phyloP scores from a whole-genome alignment of 176 grass and related monocot genomes.

The Neostapfia colusana region DNA sequence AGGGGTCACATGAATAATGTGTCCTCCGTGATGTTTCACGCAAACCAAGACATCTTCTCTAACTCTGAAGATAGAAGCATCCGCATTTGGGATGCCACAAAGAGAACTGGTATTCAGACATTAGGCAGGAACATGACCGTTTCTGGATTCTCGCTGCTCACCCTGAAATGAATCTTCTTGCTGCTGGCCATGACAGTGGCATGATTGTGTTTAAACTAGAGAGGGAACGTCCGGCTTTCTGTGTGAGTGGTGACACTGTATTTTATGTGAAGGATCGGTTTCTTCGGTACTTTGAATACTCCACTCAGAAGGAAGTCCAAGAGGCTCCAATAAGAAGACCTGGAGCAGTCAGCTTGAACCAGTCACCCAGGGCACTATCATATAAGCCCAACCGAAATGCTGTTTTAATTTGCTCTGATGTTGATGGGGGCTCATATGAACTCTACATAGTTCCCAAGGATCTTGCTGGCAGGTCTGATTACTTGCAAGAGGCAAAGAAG shows the following conservation, averaged over 20 bases:
- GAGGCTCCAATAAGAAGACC: constrained; percentile 87
- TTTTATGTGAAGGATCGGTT: constrained; percentile 95
- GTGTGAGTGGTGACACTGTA: constrained; percentile 72
- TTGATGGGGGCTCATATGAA: constrained; percentile 89
- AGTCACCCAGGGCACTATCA: constrained; percentile 72
- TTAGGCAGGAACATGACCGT: constrained; percentile 87
- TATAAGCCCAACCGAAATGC: constrained; percentile 98
- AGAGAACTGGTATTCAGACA: constrained; percentile 81
- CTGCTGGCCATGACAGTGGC: constrained; percentile 92
- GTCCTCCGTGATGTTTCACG: constrained; percentile 92
- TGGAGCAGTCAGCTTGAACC: constrained; percentile 85
- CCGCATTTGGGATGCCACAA: constrained; percentile 93
- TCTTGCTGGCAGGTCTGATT: constrained; percentile 66
- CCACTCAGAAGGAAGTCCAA: constrained; percentile 81
- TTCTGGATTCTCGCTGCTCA: constrained; percentile 95
- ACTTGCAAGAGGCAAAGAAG: constrained; percentile 88
- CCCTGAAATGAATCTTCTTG: constrained; percentile 94
- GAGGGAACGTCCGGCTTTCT: not conserved
- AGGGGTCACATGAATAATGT: constrained; percentile 98
- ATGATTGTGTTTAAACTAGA: constrained; percentile 83
- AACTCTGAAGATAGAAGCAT: constrained; percentile 99
- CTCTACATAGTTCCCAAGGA: constrained; percentile 90
- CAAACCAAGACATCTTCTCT: constrained; percentile 90
- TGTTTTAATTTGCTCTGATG: constrained; percentile 90
- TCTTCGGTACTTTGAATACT: constrained; percentile 74